Conservation (phyloP, 768 basidiomycete species). For the Galerina marginata region DNA sequence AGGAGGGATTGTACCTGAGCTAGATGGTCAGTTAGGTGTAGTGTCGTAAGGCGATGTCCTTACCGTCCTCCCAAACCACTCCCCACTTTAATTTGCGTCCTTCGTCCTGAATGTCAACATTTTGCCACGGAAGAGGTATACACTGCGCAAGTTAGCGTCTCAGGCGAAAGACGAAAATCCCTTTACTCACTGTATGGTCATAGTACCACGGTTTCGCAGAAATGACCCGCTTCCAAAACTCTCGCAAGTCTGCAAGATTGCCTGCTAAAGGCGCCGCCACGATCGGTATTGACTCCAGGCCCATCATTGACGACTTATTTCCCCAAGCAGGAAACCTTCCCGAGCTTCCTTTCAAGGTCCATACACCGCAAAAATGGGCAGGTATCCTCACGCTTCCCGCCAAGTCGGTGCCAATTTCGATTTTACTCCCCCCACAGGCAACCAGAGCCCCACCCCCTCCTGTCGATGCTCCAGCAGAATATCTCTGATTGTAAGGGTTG, state of each 20-base stretch:
- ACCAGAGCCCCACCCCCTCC: slow-evolving; percentile 75
- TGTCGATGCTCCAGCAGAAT: slow-evolving; percentile 66
- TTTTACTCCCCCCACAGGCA: slow-evolving; percentile 65
- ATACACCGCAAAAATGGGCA: slow-evolving; percentile 75
- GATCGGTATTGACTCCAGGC: slow-evolving; percentile 61
- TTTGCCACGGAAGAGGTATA: slow-evolving; percentile 54
- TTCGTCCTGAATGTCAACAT: slow-evolving; percentile 50
- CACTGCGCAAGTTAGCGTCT: slow-evolving; percentile 39
- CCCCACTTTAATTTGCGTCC: slow-evolving; percentile 64
- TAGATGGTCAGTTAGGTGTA: not conserved
- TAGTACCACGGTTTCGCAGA: slow-evolving; percentile 70
- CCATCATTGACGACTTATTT: slow-evolving; percentile 49
- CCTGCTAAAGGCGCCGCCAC: slow-evolving; percentile 65
- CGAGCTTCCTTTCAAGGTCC: slow-evolving; percentile 64
- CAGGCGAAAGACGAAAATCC: not conserved
- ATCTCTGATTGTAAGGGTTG: slow-evolving; percentile 64
- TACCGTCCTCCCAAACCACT: slow-evolving; percentile 61
- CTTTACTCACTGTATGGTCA: slow-evolving; percentile 55
- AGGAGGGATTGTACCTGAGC: slow-evolving; percentile 59
- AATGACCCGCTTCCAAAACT: slow-evolving; percentile 69
- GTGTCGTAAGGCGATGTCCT: not conserved
- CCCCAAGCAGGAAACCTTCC: slow-evolving; percentile 64
- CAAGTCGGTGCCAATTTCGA: slow-evolving; percentile 76
- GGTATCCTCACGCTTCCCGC: slow-evolving; percentile 78
- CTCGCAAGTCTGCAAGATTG: slow-evolving; percentile 64